A percentile compares a stretch with the other conserved stretches of the same genome.
These are phyloP conservation scores for Pyropia yezoensis DNA, from an alignment of 23 red algal genomes.

Conservation along the genomic window DNA sequence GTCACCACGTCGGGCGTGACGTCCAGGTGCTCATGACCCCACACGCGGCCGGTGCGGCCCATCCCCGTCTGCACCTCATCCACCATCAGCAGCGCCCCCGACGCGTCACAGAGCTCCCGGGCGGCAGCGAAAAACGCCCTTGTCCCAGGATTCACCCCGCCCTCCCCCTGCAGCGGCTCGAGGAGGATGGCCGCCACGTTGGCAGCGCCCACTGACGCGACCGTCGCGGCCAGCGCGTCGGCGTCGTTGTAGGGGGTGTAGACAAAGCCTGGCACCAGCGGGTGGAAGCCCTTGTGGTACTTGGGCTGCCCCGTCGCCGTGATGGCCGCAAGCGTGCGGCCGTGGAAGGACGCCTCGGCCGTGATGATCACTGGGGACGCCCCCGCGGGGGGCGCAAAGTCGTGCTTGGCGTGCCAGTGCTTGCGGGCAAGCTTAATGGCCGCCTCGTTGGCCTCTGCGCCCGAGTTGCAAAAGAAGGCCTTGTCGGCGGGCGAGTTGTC, in stretches of 20 bases:
- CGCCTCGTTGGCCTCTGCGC: conserved; percentile 94
- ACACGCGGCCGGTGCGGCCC: conserved; percentile 77
- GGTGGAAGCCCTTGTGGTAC: conserved; percentile 74
- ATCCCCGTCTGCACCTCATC: conserved; percentile 96
- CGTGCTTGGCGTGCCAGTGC: conserved; percentile 43
- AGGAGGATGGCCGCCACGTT: conserved; percentile 72
- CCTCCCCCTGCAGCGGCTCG: conserved; percentile 90
- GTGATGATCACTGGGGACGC: conserved; percentile 68
- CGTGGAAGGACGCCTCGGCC: conserved; percentile 77
- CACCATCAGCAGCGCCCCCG: conserved; percentile 77
- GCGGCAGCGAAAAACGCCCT: conserved; percentile 49
- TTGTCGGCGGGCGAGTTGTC: conserved; percentile 72
- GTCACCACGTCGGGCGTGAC: conserved; percentile 78
- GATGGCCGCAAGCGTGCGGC: conserved; percentile 80
- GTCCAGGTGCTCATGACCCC: conserved; percentile 75
- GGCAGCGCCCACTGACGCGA: conserved; percentile 13
- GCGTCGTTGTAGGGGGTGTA: conserved; percentile 86
- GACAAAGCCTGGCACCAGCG: conserved; percentile 79
- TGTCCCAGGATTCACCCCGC: conserved; percentile 63
- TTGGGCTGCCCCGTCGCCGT: conserved; percentile 96
- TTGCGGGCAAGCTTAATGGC: conserved; percentile 95
- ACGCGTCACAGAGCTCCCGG: conserved; percentile 56
- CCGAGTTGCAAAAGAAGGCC: conserved; percentile 99
- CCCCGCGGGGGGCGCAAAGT: not conserved
- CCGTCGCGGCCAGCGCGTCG: conserved; percentile 23